phyloP scores from a whole-genome alignment of 2,329 filamentous ascomycete genomes.

The Talaromyces sp. region DNA sequence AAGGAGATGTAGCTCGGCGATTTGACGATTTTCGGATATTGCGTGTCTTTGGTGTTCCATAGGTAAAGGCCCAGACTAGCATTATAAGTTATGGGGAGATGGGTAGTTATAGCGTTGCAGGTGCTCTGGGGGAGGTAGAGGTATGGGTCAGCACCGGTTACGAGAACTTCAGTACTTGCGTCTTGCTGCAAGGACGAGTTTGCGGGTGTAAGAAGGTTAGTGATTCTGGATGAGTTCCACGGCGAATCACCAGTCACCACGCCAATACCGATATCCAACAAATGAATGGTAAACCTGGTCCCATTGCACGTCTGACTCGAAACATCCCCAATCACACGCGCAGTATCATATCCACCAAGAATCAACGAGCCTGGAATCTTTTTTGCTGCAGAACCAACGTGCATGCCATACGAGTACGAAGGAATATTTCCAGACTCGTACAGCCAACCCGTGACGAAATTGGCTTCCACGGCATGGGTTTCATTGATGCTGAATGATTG shows the following conservation, averaged over 20 bases:
- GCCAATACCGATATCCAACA: not conserved
- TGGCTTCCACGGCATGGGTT: not conserved
- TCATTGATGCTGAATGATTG: not conserved
- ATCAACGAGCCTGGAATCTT: not conserved
- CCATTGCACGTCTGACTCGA: not conserved
- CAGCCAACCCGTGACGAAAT: not conserved
- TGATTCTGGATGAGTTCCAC: not conserved
- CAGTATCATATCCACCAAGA: not conserved
- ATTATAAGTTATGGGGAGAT: not conserved
- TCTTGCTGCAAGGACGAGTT: not conserved
- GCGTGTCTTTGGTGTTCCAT: not conserved
- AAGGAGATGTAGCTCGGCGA: not conserved
- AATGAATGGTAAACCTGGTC: not conserved
- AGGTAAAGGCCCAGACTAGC: not conserved
- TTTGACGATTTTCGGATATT: not conserved
- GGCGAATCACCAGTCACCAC: not conserved
- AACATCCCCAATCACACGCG: not conserved
- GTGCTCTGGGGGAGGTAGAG: not conserved
- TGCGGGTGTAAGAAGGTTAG: not conserved
- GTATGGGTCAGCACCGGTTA: not conserved
- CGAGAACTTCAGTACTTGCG: not conserved
- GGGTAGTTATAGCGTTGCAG: not conserved
- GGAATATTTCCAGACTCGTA: not conserved
- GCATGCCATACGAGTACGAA: not conserved
- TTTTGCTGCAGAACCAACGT: not conserved